Conservation (phyloP, 2,329 filamentous ascomycete species). For the Sporothrix phasma region DNA sequence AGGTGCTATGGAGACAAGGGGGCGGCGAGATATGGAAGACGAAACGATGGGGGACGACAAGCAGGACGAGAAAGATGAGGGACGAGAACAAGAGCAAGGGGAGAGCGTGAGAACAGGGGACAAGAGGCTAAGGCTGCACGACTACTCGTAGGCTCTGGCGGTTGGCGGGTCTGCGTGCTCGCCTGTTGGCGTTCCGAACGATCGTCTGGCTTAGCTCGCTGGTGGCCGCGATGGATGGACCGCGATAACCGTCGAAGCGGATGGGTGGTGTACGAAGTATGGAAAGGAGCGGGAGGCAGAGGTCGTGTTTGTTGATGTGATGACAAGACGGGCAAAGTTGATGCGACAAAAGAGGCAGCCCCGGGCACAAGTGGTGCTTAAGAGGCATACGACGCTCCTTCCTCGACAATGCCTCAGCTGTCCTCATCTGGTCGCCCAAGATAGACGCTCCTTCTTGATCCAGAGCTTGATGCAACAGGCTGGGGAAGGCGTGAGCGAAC, state of each 20-base stretch:
- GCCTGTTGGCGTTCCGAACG: neutral
- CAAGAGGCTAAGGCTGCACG: neutral
- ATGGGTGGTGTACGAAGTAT: neutral
- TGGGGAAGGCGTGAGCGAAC: neutral
- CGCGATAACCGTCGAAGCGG: constrained; percentile 1
- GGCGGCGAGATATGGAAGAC: neutral
- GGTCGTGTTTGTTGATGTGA: neutral
- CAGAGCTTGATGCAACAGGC: neutral
- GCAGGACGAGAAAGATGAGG: too few relatives aligned
- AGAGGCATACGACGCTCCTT: neutral
- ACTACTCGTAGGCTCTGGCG: constrained; percentile 3
- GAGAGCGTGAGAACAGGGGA: neutral
- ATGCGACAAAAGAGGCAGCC: neutral
- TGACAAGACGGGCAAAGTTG: neutral
- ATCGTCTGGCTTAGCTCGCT: neutral
- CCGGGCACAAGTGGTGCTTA: neutral
- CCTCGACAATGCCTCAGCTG: neutral
- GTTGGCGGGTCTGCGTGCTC: neutral
- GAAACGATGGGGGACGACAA: neutral
- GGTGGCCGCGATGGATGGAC: neutral
- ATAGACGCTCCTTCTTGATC: neutral
- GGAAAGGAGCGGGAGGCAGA: neutral
- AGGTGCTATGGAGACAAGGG: neutral
- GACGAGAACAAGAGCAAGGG: neutral
- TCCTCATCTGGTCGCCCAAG: neutral